Conservation (phyloP, 805 yeast genomes). For the Ogataea naganishii region DNA sequence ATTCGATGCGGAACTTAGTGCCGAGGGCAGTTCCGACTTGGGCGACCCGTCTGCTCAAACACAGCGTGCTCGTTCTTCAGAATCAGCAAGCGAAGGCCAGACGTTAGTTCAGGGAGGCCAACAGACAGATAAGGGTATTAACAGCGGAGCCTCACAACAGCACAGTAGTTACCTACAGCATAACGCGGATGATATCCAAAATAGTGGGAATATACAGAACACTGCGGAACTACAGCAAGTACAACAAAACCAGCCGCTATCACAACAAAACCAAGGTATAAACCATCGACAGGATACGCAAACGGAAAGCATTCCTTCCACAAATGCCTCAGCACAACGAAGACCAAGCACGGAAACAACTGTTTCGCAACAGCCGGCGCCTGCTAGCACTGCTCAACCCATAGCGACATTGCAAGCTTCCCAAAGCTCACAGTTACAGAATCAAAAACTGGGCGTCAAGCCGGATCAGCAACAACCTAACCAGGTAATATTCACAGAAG, state of each 20-base stretch:
- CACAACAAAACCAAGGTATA: conserved; percentile 3
- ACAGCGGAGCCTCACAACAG: conserved; percentile 1
- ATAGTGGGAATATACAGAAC: neutral
- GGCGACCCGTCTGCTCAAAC: conserved; percentile 7
- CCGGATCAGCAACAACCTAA: conserved; percentile 14
- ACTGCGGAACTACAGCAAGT: conserved; percentile 1
- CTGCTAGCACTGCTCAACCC: conserved; percentile 9
- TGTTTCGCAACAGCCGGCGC: conserved; percentile 6
- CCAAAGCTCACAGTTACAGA: conserved; percentile 5
- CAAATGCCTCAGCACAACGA: conserved; percentile 4
- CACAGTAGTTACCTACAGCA: neutral
- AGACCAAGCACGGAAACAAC: conserved; percentile 19
- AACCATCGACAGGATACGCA: conserved; percentile 3
- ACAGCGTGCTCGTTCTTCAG: conserved; percentile 12
- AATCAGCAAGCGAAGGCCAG: conserved; percentile 6
- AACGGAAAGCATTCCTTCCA: conserved; percentile 1
- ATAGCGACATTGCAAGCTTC: conserved; percentile 4
- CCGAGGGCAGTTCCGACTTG: conserved; percentile 16
- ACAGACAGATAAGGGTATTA: neutral
- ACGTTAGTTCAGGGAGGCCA: neutral
- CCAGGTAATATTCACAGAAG: conserved; percentile 32
- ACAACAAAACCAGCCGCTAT: conserved; percentile 3
- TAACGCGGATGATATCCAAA: neutral
- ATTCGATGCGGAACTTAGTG: conserved; percentile 16
- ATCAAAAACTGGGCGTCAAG: conserved; percentile 6